Evolutionary conservation across 768 basidiomycete species (phyloP).

Genomic region (Russula sp.): DNA sequence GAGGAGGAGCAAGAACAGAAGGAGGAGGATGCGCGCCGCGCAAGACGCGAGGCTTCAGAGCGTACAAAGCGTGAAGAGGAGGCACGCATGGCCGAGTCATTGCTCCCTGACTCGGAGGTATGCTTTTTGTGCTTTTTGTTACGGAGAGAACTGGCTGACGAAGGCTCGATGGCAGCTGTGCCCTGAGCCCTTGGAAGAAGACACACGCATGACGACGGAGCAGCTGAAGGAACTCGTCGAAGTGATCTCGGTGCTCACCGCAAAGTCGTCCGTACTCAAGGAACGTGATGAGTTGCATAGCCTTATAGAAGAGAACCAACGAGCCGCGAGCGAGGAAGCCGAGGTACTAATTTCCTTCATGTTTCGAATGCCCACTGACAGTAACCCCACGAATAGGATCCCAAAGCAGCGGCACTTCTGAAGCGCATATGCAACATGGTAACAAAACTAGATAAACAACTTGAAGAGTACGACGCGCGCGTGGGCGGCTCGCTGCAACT

Average conservation of each 20-base stretch:
- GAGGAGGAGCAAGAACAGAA: slow-evolving; percentile 98
- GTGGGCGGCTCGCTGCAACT: slow-evolving; percentile 83
- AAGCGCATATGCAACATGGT: slow-evolving; percentile 96
- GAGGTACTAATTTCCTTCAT: slow-evolving; percentile 50
- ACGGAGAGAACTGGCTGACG: background rate
- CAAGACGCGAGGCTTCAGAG: slow-evolving; percentile 77
- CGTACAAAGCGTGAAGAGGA: slow-evolving; percentile 54
- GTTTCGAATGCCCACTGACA: slow-evolving; percentile 14
- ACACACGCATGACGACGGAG: slow-evolving; percentile 95
- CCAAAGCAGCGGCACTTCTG: slow-evolving; percentile 81
- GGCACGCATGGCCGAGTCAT: slow-evolving; percentile 71
- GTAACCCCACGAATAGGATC: slow-evolving; percentile 48
- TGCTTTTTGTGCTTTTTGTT: slow-evolving; percentile 20
- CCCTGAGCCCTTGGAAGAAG: slow-evolving; percentile 56
- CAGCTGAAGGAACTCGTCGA: slow-evolving; percentile 93
- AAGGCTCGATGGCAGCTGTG: slow-evolving; percentile 46
- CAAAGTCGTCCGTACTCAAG: slow-evolving; percentile 92
- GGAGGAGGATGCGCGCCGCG: slow-evolving; percentile 87
- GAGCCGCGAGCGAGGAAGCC: slow-evolving; percentile 51
- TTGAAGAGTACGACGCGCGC: slow-evolving; percentile 86
- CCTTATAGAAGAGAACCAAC: slow-evolving; percentile 92
- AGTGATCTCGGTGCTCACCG: slow-evolving; percentile 84
- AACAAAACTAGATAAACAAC: slow-evolving; percentile 89
- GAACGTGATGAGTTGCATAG: slow-evolving; percentile 88
- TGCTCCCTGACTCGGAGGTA: slow-evolving; percentile 89